phyloP scores from a whole-genome alignment of 2,329 filamentous ascomycete species.

The Cytospora piceicola region DNA sequence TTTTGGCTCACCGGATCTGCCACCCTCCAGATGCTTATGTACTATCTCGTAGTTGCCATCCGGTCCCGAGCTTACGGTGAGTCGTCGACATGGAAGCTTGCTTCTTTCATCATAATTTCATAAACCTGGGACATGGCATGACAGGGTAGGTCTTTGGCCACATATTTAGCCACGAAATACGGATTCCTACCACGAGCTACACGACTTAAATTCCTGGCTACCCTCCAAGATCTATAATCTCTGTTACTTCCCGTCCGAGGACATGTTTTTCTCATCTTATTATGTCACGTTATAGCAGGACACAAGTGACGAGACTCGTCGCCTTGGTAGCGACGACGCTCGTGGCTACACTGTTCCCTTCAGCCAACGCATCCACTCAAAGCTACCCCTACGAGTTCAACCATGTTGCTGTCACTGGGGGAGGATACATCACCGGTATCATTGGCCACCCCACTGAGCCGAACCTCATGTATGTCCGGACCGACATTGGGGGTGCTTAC shows the following conservation, averaged over 20 bases:
- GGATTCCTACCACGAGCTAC: neutral
- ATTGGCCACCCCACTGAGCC: constrained; percentile 13
- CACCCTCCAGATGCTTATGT: neutral
- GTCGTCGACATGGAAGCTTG: neutral
- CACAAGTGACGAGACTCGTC: neutral
- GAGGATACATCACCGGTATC: constrained; percentile 20
- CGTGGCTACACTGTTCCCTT: neutral
- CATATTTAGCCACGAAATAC: neutral
- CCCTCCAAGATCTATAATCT: no score
- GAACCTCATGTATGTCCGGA: constrained; percentile 14
- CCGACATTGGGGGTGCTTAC: constrained; percentile 17
- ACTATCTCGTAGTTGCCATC: neutral
- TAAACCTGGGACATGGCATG: neutral
- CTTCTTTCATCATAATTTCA: neutral
- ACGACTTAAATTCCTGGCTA: neutral
- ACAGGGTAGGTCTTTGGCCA: neutral
- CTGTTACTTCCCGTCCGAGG: no score
- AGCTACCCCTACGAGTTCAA: constrained; percentile 18
- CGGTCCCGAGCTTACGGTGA: neutral
- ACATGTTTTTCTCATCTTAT: no score
- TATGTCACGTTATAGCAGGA: neutral
- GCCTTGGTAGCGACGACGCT: neutral
- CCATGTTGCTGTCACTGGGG: constrained; percentile 18
- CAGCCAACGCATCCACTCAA: constrained; percentile 1
- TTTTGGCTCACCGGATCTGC: neutral